These are phyloP conservation scores for Rhodotorula paludigena DNA, from an alignment of 768 basidiomycete species.

Conservation along the genomic window DNA sequence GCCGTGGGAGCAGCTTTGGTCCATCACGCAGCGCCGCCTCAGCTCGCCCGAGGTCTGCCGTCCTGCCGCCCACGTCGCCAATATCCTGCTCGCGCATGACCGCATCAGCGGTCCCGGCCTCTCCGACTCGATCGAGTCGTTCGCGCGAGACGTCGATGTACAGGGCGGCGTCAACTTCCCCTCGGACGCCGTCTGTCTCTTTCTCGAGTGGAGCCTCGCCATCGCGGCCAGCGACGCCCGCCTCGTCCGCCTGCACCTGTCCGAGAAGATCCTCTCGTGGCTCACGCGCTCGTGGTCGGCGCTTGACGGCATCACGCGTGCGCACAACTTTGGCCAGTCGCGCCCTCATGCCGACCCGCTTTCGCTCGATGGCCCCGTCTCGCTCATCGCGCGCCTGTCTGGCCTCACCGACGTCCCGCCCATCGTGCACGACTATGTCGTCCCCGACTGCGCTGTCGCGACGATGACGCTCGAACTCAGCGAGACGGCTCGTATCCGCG, in stretches of 20 bases:
- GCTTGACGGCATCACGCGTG: conserved; percentile 45
- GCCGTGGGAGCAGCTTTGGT: conserved; percentile 82
- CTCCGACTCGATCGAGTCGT: conserved; percentile 61
- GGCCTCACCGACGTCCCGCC: not conserved
- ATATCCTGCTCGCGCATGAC: conserved; percentile 26
- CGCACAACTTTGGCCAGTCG: conserved; percentile 20
- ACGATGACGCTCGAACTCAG: conserved; percentile 59
- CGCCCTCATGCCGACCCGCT: conserved; percentile 32
- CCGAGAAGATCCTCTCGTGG: conserved; percentile 81
- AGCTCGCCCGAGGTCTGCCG: conserved; percentile 53
- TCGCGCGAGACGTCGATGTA: conserved; percentile 77
- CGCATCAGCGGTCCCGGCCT: conserved; percentile 60
- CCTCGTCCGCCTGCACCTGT: conserved; percentile 75
- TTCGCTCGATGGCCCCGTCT: not conserved
- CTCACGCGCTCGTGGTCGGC: conserved; percentile 66
- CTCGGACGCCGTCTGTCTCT: conserved; percentile 81
- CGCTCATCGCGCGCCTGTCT: conserved; percentile 21
- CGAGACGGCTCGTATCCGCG: conserved; percentile 59
- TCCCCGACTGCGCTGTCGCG: conserved; percentile 68
- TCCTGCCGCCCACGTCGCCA: conserved; percentile 28
- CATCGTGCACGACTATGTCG: conserved; percentile 44
- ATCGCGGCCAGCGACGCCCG: conserved; percentile 75
- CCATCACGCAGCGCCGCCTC: conserved; percentile 68
- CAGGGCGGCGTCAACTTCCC: conserved; percentile 77
- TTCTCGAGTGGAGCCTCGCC: conserved; percentile 64